Evolutionary conservation across 2,329 filamentous ascomycete genomes (phyloP), one percentile per base, ranked within the genome.

Genomic region (Fusarium pseudoanthophilum): DNA sequence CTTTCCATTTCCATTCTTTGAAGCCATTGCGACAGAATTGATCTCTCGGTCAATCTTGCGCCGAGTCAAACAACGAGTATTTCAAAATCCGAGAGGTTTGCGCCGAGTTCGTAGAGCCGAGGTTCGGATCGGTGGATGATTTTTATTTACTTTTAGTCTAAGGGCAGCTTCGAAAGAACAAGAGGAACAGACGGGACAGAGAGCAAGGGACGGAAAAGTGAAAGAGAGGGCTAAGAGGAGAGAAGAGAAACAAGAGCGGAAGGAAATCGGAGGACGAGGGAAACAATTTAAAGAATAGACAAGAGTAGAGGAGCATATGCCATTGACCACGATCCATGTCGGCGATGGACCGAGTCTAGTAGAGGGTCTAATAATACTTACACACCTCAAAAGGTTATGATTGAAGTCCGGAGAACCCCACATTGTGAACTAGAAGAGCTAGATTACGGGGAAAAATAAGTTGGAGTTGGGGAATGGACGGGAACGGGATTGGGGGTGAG

Each of bases 1-100:
- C 85, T 87, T 81, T 64, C 76, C 79, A 60, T 79, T 78, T 53
- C 70, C 60, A 37, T 67, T 61, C 77, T 78, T 65, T 74, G 69
- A 76, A 75, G 83, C 76, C 82, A 84, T 84, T 71, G 69, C 74
- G 69, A 71, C 56, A 9, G 42, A 67, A 45, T 32, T 37, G 28
- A 53, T 64, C 37, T 55, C n/a, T 51, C 53, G 32, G 24, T 34
- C 55, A 21, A 48, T 52, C n/a, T 52, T 55, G 46, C 42, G 39
- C 53, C 60, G 53, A 73, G 64, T 26, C 21, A 24, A 30, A 20
- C 24, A 34, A n/a, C 6, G 9, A 13, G n/a, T 28, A 36, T 51
- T 26, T 37, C 21, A 56, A 56, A 30, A 20, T 56, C 64, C 42
- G 49, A 51, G 56, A 52, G 65, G 15, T 65, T 69, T 69, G 65